These are phyloP conservation scores for Mycena pura DNA, from an alignment of 768 basidiomycete species.

Conservation along the genomic window DNA sequence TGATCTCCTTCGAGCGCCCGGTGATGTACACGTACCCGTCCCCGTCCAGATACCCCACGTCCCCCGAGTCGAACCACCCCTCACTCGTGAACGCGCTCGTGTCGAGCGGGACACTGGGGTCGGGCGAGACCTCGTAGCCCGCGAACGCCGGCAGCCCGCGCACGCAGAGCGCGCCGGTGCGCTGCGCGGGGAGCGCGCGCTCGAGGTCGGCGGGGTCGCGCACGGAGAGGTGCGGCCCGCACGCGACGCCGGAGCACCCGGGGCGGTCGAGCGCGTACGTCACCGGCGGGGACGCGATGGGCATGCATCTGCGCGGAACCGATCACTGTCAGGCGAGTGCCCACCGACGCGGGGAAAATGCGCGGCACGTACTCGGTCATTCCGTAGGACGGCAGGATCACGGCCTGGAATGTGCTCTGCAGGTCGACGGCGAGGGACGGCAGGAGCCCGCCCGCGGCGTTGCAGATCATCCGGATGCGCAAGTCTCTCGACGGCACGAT, in stretches of 20 bases:
- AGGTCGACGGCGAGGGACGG: conserved; percentile 58
- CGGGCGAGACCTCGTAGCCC: conserved; percentile 57
- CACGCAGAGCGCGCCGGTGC: conserved; percentile 57
- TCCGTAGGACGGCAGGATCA: conserved; percentile 64
- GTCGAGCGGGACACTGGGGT: too few species aligned
- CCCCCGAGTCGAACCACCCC: too few species aligned
- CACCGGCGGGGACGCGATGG: conserved; percentile 52
- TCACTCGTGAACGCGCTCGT: too few species aligned
- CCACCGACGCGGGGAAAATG: background rate
- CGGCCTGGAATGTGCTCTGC: conserved; percentile 56
- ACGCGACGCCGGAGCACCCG: conserved; percentile 53
- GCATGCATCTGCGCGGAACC: conserved; percentile 46
- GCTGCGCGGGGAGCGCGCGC: conserved; percentile 48
- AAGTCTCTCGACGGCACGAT: conserved; percentile 41
- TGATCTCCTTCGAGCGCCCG: too few species aligned
- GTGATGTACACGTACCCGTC: conserved; percentile 59
- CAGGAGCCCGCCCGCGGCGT: conserved; percentile 59
- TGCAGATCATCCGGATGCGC: conserved; percentile 52
- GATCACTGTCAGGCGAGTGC: background rate
- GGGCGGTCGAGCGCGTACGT: conserved; percentile 53
- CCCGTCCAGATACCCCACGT: conserved; percentile 52
- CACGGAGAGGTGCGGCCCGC: conserved; percentile 53
- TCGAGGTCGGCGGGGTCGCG: too few species aligned
- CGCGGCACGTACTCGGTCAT: conserved; percentile 54
- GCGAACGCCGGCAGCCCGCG: conserved; percentile 59